Evolutionary conservation across 768 basidiomycete species (phyloP).

Genomic region (Hirschioporus abietinus): DNA sequence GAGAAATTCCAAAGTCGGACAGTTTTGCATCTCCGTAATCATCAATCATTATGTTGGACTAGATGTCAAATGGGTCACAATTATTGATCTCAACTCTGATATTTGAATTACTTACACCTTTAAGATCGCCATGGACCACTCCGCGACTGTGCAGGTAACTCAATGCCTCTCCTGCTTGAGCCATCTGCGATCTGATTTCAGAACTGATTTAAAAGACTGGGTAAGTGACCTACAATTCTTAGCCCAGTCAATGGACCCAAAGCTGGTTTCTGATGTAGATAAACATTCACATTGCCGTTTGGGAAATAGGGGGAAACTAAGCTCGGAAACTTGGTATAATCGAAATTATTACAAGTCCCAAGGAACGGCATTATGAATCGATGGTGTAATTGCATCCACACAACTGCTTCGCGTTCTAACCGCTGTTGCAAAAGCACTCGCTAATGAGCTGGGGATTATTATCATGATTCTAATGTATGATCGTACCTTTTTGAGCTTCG

Average conservation of each 20-base stretch:
- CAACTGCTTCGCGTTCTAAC: conserved; percentile 15
- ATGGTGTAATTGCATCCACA: conserved; percentile 18
- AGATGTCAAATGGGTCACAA: background rate
- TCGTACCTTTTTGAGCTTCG: background rate
- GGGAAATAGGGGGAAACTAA: conserved; percentile 24
- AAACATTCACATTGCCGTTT: conserved; percentile 21
- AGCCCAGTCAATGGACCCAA: background rate
- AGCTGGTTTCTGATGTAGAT: conserved; percentile 12
- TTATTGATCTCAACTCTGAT: background rate
- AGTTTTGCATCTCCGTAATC: conserved; percentile 27
- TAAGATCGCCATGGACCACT: conserved; percentile 33
- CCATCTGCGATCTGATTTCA: background rate
- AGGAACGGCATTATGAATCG: conserved; percentile 17
- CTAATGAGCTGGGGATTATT: background rate
- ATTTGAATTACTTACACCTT: conserved; percentile 24
- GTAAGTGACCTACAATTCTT: background rate
- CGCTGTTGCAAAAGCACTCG: background rate
- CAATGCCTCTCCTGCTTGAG: background rate
- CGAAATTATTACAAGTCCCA: conserved; percentile 14
- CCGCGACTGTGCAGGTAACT: conserved; percentile 10
- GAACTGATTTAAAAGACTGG: background rate
- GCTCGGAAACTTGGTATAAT: background rate
- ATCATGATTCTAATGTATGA: background rate
- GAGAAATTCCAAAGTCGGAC: conserved; percentile 36
- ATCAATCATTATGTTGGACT: conserved; percentile 34